These are phyloP conservation scores for Auriscalpium vulgare DNA, from an alignment of 768 basidiomycete genomes.

Conservation along the genomic window DNA sequence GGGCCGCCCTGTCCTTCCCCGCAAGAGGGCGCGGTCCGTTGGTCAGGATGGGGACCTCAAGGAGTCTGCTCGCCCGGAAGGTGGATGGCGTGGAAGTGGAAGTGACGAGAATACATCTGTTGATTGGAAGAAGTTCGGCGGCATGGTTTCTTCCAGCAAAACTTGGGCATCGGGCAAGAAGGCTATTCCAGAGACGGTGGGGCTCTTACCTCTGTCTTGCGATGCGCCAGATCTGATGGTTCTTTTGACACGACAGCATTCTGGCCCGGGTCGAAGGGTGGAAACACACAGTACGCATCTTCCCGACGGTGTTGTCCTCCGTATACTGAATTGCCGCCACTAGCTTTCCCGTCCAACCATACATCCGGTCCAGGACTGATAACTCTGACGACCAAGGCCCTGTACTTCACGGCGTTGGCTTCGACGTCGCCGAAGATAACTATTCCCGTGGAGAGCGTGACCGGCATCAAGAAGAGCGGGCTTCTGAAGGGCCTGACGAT, in stretches of 20 bases:
- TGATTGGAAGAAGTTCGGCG: conserved; percentile 53
- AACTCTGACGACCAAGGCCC: conserved; percentile 38
- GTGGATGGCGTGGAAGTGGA: neutral
- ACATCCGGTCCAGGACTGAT: conserved; percentile 49
- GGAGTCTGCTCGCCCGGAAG: neutral
- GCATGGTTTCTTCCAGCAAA: conserved; percentile 39
- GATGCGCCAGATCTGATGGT: no score
- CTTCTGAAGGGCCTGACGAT: conserved; percentile 46
- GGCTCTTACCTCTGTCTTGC: no score
- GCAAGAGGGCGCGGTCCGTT: conserved; percentile 1
- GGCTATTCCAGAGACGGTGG: no score
- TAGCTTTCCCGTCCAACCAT: conserved; percentile 58
- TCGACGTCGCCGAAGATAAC: conserved; percentile 36
- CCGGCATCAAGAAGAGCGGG: conserved; percentile 50
- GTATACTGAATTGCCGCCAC: neutral
- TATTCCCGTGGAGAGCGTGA: conserved; percentile 39
- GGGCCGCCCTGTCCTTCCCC: conserved; percentile 28
- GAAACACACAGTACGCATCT: conserved; percentile 18
- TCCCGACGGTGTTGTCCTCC: neutral
- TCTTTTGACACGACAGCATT: neutral
- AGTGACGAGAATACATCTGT: conserved; percentile 17
- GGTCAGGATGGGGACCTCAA: neutral
- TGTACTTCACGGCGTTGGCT: conserved; percentile 51
- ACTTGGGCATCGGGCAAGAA: conserved; percentile 34
- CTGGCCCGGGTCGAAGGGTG: conserved; percentile 5